A percentile compares a stretch with the other conserved stretches of the same genome.
phyloP scores from a whole-genome alignment of 257 asterid species.

The Knoxia roxburghii region DNA sequence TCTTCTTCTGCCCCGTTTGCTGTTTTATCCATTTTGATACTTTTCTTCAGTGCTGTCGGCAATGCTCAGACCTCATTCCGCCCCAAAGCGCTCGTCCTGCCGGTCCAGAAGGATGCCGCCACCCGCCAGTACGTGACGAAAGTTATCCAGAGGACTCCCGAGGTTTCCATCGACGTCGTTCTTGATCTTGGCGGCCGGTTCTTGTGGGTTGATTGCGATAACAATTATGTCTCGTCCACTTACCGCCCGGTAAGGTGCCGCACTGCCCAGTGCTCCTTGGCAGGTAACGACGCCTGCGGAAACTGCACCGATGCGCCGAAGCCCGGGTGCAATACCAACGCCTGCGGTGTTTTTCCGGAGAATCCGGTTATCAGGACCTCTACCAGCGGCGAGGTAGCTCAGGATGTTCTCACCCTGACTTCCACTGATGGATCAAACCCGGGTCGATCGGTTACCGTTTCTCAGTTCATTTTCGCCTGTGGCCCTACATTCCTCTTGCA shows the following conservation, averaged over 20 bases:
- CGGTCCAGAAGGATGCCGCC: constrained; percentile 3
- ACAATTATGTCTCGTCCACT: neutral
- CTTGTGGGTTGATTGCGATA: constrained; percentile 4
- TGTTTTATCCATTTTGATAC: neutral
- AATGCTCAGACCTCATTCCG: constrained; percentile 5
- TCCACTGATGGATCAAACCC: neutral
- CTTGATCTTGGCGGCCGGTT: neutral
- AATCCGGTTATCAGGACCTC: neutral
- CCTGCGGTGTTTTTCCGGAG: neutral
- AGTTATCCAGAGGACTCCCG: neutral
- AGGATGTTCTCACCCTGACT: neutral
- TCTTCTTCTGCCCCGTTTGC: neutral
- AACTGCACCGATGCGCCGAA: neutral
- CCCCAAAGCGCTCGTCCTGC: neutral
- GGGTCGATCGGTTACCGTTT: neutral
- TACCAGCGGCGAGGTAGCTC: constrained; percentile 1
- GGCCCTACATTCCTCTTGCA: neutral
- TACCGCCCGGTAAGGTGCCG: constrained; percentile 4
- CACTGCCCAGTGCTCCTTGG: neutral
- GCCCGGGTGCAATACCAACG: constrained; percentile 1
- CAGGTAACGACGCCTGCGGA: neutral
- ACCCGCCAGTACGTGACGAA: constrained; percentile 1
- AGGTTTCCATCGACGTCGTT: neutral
- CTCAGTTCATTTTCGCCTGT: constrained; percentile 2
- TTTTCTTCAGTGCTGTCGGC: neutral